These are phyloP conservation scores for Penicillium sclerotigenum DNA, from an alignment of 2,329 filamentous ascomycete genomes.

Conservation along the genomic window DNA sequence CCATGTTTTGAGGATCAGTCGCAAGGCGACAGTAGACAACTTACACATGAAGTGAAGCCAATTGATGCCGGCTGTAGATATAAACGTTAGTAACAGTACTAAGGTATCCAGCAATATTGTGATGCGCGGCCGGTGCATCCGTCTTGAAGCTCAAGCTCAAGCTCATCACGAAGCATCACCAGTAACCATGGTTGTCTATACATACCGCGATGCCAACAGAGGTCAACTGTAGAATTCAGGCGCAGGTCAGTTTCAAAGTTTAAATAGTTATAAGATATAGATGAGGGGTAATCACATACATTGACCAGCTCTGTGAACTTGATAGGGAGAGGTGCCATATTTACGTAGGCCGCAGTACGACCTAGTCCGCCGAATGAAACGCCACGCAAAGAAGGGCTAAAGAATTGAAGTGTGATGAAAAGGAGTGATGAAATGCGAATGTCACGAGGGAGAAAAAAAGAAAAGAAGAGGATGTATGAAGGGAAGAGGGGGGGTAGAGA, in stretches of 20 bases:
- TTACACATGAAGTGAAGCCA: conserved; percentile 83
- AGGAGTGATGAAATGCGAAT: conserved; percentile 11
- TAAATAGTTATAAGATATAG: background rate
- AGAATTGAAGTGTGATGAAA: conserved; percentile 18
- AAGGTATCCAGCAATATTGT: background rate
- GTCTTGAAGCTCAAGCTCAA: conserved; percentile 13
- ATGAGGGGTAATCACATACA: conserved; percentile 50
- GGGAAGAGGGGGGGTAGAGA: conserved; percentile 18
- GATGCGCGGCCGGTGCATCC: conserved; percentile 19
- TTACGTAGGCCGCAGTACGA: conserved; percentile 44
- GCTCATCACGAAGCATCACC: conserved; percentile 16
- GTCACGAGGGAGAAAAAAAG: conserved; percentile 18
- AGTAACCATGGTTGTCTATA: conserved; percentile 21
- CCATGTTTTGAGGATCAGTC: conserved; percentile 6
- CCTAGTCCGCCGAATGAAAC: conserved; percentile 43
- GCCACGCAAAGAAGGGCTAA: conserved; percentile 35
- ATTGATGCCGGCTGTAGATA: conserved; percentile 63
- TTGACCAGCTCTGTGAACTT: conserved; percentile 90
- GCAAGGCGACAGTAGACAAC: conserved; percentile 33
- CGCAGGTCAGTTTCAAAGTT: conserved; percentile 37
- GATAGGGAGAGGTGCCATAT: conserved; percentile 71
- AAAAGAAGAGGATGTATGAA: conserved; percentile 16
- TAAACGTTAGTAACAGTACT: conserved; percentile 26
- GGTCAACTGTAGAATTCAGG: conserved; percentile 45
- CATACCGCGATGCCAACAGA: conserved; percentile 54